Conservation (phyloP, 768 basidiomycete species). For the Lactarius quietus region DNA sequence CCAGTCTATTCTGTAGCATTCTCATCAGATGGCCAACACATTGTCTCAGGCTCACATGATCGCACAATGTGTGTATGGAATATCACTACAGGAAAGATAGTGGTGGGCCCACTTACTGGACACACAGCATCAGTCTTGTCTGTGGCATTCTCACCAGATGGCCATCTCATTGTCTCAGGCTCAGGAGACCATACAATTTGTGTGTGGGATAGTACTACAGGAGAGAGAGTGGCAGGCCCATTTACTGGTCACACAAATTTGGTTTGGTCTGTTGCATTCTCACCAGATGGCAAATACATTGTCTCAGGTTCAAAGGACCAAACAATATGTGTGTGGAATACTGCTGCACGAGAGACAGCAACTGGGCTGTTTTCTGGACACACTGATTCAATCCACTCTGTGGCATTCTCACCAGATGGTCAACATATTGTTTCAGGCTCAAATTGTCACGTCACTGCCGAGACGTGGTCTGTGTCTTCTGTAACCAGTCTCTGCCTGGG, state of each 20-base stretch:
- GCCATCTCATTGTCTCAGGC: not conserved
- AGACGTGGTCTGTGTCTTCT: too few relatives aligned
- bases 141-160: not conserved
- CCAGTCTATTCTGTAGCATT: not conserved
- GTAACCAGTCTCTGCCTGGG: too few relatives aligned
- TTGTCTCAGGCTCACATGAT: not conserved
- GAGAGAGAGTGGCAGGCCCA: not conserved
- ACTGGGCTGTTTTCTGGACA: not conserved
- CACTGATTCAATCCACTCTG: accelerated
- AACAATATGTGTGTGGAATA: not conserved
- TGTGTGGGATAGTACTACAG: not conserved
- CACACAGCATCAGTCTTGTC: not conserved
- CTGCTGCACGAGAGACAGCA: not conserved
- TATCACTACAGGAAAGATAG: not conserved
- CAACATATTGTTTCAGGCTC: not conserved
- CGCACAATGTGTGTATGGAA: not conserved
- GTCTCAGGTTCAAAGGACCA: not conserved
- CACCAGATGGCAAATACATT: not conserved
- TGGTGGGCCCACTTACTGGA: not conserved
- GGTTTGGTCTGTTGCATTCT: not conserved
- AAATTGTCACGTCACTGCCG: too few relatives aligned
- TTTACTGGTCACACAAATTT: not conserved
- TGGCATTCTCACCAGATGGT: not conserved
- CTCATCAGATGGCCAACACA: not conserved
- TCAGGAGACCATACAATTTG: not conserved